Evolutionary conservation across 257 asterid genomes (phyloP).

Genomic region (Nicotiana paniculata): DNA sequence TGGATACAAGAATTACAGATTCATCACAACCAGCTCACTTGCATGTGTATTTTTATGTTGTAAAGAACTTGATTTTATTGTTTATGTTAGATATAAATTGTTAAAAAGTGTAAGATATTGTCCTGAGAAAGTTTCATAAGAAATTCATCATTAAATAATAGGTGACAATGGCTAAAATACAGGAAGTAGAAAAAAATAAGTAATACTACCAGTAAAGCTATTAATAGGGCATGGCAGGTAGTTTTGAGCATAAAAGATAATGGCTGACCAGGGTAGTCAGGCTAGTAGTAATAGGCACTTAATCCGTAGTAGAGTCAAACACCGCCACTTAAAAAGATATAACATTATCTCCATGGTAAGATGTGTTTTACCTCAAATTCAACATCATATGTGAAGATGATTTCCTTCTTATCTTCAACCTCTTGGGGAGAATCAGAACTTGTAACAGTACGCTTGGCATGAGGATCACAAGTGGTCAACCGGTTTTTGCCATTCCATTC

Average conservation of each 20-base stretch:
- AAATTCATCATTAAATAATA: neutral
- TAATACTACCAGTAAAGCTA: neutral
- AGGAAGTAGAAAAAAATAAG: neutral
- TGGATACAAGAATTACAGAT: neutral
- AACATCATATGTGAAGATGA: slow-evolving; percentile 81
- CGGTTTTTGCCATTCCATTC: slow-evolving; percentile 49
- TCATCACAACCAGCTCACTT: slow-evolving; percentile 7
- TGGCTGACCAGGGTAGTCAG: neutral
- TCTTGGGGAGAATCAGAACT: slow-evolving; percentile 73
- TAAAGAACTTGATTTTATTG: neutral
- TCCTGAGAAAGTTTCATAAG: neutral
- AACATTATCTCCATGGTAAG: neutral
- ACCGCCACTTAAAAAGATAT: neutral
- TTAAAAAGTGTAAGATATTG: neutral
- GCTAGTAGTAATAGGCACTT: neutral
- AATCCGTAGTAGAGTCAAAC: neutral
- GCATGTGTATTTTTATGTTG: neutral
- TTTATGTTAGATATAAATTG: neutral
- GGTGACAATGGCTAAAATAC: neutral
- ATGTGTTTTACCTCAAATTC: slow-evolving; percentile 57
- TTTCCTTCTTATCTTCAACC: slow-evolving; percentile 70
- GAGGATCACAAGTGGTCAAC: slow-evolving; percentile 74
- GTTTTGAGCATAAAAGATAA: neutral
- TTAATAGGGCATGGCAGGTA: neutral
- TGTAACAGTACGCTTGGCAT: slow-evolving; percentile 64